phyloP scores from a whole-genome alignment of 2,329 filamentous ascomycete genomes.

The Sclerotinia spermophila region DNA sequence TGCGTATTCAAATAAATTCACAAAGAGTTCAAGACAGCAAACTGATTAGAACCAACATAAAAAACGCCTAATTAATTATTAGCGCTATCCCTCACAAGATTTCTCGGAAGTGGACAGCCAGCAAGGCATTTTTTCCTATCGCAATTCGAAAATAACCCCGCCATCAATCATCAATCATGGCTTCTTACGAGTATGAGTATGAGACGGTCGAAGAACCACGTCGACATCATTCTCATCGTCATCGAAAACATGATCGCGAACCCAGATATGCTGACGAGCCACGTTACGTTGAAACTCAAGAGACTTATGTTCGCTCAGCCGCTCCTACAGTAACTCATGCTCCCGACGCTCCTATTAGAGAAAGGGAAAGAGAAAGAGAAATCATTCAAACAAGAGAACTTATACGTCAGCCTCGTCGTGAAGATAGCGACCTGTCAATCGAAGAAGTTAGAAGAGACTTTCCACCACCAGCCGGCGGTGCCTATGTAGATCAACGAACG shows the following conservation, averaged over 20 bases:
- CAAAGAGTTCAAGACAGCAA: neutral
- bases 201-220: constrained; percentile 29
- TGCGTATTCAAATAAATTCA: neutral
- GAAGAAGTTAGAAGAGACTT: constrained; percentile 86
- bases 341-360: constrained; percentile 27
- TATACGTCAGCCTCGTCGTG: constrained; percentile 54
- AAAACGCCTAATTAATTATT: constrained; percentile 7
- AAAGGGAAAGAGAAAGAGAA: constrained; percentile 13
- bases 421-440: constrained; percentile 70
- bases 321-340: constrained; percentile 29
- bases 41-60: neutral
- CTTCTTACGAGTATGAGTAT: constrained; percentile 29
- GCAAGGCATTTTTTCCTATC: constrained; percentile 6
- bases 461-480: constrained; percentile 52
- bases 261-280: constrained; percentile 50
- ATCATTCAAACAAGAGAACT: constrained; percentile 50
- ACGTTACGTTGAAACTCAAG: constrained; percentile 49
- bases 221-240: constrained; percentile 31
- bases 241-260: constrained; percentile 40
- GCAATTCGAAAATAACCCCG: constrained; percentile 15
- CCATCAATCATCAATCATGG: constrained; percentile 10
- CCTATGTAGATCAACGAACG: constrained; percentile 28
- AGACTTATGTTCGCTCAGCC: constrained; percentile 34
- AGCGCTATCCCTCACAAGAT: neutral
- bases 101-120: neutral